phyloP scores from a whole-genome alignment of 345 rosid species.

The Orychophragmus violaceus region DNA sequence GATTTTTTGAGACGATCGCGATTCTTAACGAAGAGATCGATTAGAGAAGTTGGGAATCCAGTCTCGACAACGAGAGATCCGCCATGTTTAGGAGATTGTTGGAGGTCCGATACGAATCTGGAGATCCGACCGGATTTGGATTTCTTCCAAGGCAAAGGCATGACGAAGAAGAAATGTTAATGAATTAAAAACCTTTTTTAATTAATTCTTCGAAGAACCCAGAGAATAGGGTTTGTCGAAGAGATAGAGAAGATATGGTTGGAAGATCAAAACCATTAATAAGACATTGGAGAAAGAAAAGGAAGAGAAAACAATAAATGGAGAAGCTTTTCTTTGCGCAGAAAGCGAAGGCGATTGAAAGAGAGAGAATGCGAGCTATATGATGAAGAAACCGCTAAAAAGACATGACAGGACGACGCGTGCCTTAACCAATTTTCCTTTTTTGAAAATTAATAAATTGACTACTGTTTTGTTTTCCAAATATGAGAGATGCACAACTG shows the following conservation, averaged over 20 bases:
- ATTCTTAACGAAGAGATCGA: conserved; percentile 70
- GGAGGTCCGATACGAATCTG: conserved; percentile 63
- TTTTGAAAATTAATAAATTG: not conserved
- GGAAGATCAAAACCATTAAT: conserved; percentile 24
- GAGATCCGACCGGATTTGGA: conserved; percentile 38
- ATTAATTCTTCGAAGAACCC: conserved; percentile 22
- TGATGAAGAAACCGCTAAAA: conserved; percentile 25
- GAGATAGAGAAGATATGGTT: conserved; percentile 17
- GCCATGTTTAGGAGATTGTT: conserved; percentile 53
- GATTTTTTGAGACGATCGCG: conserved; percentile 55
- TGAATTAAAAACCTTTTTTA: not conserved
- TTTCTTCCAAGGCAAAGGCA: conserved; percentile 87
- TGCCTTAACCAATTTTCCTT: conserved; percentile 13
- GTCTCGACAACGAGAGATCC: conserved; percentile 76
- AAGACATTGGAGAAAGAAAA: conserved; percentile 11
- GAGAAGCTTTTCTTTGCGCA: conserved; percentile 9
- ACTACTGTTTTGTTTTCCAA: not conserved
- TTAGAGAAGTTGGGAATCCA: conserved; percentile 83
- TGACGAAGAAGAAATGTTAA: conserved; percentile 18
- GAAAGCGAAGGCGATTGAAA: conserved; percentile 4
- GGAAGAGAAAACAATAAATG: conserved; percentile 12
- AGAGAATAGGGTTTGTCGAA: conserved; percentile 27
- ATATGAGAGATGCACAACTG: conserved; percentile 3
- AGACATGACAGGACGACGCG: conserved; percentile 26
- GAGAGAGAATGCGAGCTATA: not conserved